Evolutionary conservation across 805 yeast species (phyloP).

Genomic region (Grigorovia jiainica): DNA sequence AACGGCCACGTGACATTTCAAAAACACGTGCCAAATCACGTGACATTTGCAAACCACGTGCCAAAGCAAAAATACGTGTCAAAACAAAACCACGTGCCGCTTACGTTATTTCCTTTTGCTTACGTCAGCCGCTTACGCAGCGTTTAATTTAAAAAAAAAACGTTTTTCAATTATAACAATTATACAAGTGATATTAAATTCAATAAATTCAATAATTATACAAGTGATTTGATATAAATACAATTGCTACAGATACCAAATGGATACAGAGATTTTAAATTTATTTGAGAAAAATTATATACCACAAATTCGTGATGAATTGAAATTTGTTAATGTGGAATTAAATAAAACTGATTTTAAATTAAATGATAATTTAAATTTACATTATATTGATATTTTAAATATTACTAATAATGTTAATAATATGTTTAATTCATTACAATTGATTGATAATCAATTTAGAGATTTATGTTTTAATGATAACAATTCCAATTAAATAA

Average conservation of each 20-base stretch:
- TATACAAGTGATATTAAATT: no score
- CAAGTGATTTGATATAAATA: not conserved
- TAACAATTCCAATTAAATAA: conserved; percentile 14
- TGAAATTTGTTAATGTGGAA: conserved; percentile 3
- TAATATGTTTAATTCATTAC: conserved; percentile 10
- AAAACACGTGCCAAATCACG: no score
- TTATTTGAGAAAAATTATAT: conserved; percentile 10
- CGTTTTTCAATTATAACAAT: no score
- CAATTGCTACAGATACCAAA: no score
- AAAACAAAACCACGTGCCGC: no score
- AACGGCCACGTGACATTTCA: not conserved
- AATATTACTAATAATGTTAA: conserved; percentile 18
- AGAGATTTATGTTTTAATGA: conserved; percentile 27
- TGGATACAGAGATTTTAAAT: conserved; percentile 5
- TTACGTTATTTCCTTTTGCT: no score
- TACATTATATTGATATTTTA: conserved; percentile 19
- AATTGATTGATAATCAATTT: conserved; percentile 15
- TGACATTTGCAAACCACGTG: no score
- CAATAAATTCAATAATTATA: not conserved
- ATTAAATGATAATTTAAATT: conserved; percentile 15
- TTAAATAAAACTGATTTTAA: conserved; percentile 8
- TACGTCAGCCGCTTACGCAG: no score
- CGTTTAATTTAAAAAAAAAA: no score
- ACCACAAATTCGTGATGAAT: conserved; percentile 6
- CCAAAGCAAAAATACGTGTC: no score